Evolutionary conservation across 805 yeast species (phyloP).

Genomic region (Wickerhamiella dianesei): DNA sequence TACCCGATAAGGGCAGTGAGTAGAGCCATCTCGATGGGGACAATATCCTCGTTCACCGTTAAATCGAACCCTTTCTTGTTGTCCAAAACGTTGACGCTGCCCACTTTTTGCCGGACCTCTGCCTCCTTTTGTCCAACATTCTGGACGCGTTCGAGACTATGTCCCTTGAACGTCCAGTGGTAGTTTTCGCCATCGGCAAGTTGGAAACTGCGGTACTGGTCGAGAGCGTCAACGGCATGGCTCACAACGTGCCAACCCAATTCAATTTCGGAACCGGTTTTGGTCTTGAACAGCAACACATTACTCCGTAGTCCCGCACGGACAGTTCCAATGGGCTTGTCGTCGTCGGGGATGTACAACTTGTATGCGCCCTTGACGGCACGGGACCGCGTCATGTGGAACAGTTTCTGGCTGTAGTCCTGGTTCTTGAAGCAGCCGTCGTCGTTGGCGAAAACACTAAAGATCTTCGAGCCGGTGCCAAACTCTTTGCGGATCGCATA

Average conservation of each 20-base stretch:
- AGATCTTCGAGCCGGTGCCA: constrained; percentile 47
- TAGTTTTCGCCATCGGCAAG: constrained; percentile 46
- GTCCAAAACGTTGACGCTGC: constrained; percentile 40
- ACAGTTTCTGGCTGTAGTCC: constrained; percentile 29
- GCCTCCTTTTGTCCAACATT: constrained; percentile 52
- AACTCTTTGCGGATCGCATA: constrained; percentile 42
- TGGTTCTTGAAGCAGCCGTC: constrained; percentile 25
- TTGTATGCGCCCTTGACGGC: constrained; percentile 56
- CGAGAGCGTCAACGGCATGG: constrained; percentile 49
- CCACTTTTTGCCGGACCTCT: constrained; percentile 53
- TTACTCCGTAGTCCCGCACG: constrained; percentile 52
- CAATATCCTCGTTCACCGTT: constrained; percentile 39
- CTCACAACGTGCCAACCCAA: constrained; percentile 51
- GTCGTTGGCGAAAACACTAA: constrained; percentile 36
- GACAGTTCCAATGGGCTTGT: constrained; percentile 44
- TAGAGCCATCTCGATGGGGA: constrained; percentile 45
- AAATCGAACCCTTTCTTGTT: constrained; percentile 47
- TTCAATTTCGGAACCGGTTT: constrained; percentile 36
- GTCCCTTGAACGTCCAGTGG: constrained; percentile 53
- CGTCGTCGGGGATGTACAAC: constrained; percentile 40
- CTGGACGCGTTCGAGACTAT: constrained; percentile 41
- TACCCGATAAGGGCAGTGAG: constrained; percentile 46
- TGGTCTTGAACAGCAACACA: constrained; percentile 39
- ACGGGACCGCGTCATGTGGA: constrained; percentile 46
- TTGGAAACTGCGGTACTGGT: constrained; percentile 45